Conservation (phyloP, 768 basidiomycete species). For the Glaciozyma antarctica region DNA sequence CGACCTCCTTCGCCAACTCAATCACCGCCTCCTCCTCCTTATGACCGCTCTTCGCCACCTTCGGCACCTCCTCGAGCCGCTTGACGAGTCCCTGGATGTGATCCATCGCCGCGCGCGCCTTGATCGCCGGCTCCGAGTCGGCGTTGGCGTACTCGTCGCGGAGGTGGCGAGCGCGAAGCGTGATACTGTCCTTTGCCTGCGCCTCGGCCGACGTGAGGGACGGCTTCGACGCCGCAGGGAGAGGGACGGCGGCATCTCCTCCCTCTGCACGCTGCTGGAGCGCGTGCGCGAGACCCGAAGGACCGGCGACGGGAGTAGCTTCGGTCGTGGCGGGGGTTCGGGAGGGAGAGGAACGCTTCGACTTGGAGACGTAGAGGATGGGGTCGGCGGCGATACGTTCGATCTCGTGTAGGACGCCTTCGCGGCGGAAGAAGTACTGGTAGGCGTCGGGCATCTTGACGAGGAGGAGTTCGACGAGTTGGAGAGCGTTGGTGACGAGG, state of each 20-base stretch:
- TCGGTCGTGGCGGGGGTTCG: constrained; percentile 4
- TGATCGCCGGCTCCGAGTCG: constrained; percentile 29
- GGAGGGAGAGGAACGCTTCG: constrained; percentile 38
- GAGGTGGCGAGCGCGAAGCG: constrained; percentile 79
- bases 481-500: constrained; percentile 69
- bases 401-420: constrained; percentile 94
- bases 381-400: constrained; percentile 60
- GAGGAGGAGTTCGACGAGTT: constrained; percentile 83
- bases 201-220: constrained; percentile 46
- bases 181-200: constrained; percentile 66
- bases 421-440: constrained; percentile 77
- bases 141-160: constrained; percentile 62
- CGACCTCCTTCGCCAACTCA: constrained; percentile 62
- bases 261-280: constrained; percentile 30
- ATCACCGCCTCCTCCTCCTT: constrained; percentile 56
- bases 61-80: constrained; percentile 46
- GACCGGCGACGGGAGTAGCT: constrained; percentile 7
- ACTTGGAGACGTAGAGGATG: constrained; percentile 43
- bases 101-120: constrained; percentile 50
- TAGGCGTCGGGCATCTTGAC: constrained; percentile 75
- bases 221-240: constrained; percentile 5
- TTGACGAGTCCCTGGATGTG: constrained; percentile 55
- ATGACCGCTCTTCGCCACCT: background rate
- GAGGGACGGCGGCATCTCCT: background rate
- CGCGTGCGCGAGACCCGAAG: constrained; percentile 5